Conservation (phyloP, 2,329 filamentous ascomycete species). For the Chrysoporthe puriensis region DNA sequence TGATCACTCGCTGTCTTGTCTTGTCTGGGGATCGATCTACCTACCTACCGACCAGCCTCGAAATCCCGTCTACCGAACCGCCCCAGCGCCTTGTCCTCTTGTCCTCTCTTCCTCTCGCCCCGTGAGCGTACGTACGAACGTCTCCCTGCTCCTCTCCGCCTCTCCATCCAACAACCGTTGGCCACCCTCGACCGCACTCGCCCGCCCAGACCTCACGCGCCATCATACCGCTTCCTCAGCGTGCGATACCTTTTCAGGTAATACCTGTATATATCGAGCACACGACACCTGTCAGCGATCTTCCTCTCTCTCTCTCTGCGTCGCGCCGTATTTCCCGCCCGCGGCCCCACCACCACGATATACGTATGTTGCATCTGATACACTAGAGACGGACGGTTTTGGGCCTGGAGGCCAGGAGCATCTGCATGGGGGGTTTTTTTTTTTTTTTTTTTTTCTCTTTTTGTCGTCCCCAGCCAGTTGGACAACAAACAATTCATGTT, state of each 20-base stretch:
- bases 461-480: constrained; percentile 8
- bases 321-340: background rate
- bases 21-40: too few relatives aligned
- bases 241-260: constrained; percentile 91
- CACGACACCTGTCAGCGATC: constrained; percentile 12
- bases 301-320: background rate
- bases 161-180: too few relatives aligned
- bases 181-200: too few relatives aligned
- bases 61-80: too few relatives aligned
- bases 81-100: too few relatives aligned
- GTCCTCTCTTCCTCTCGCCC: too few relatives aligned
- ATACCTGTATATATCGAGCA: constrained; percentile 60
- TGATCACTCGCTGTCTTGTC: background rate
- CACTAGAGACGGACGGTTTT: background rate
- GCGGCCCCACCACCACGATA: background rate
- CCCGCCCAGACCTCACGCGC: constrained; percentile 33
- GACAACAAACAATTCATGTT: constrained; percentile 11
- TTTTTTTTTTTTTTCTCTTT: background rate
- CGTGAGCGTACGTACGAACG: too few relatives aligned
- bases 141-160: too few relatives aligned
- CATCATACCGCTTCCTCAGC: constrained; percentile 78
- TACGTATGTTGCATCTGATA: background rate
- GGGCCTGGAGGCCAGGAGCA: background rate
- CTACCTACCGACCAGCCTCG: too few relatives aligned
- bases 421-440: background rate